Conservation (phyloP, 2,329 filamentous ascomycete species). For the Drechslerella coelobrocha region DNA sequence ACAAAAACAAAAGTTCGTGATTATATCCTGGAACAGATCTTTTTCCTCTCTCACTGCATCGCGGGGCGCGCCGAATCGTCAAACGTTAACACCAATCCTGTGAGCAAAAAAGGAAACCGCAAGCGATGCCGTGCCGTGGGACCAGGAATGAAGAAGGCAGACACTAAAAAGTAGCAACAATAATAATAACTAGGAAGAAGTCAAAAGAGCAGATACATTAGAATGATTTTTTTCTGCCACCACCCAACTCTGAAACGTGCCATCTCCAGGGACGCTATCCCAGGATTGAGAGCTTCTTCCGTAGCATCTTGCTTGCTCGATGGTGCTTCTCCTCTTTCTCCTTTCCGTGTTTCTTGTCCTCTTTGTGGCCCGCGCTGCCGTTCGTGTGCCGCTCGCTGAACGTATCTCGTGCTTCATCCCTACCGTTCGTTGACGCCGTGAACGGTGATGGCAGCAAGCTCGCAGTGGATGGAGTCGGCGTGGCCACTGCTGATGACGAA, state of each 20-base stretch:
- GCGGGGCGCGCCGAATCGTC: not conserved
- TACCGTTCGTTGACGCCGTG: conserved; percentile 19
- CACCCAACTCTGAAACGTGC: not conserved
- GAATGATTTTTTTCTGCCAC: not conserved
- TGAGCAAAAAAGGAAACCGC: conserved; percentile 22
- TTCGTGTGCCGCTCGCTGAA: conserved; percentile 27
- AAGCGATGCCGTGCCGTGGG: conserved; percentile 31
- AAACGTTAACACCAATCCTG: conserved; percentile 49
- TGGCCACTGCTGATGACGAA: conserved; percentile 16
- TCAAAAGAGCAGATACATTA: conserved; percentile 1
- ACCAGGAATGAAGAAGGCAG: conserved; percentile 11
- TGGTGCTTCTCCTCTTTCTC: conserved; percentile 45
- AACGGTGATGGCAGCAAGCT: conserved; percentile 28
- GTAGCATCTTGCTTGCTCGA: conserved; percentile 44
- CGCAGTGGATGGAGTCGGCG: conserved; percentile 38
- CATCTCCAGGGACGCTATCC: conserved; percentile 30
- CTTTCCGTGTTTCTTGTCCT: conserved; percentile 35
- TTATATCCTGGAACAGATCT: conserved; percentile 21
- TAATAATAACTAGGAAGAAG: conserved; percentile 12
- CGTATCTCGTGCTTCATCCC: conserved; percentile 12
- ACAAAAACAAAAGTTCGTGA: conserved; percentile 22
- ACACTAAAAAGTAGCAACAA: not conserved
- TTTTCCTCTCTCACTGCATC: conserved; percentile 25
- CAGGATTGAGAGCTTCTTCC: conserved; percentile 50
- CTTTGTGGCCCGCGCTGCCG: conserved; percentile 15